Conservation (phyloP, 306 rosid genomes). For the Delonix regia region DNA sequence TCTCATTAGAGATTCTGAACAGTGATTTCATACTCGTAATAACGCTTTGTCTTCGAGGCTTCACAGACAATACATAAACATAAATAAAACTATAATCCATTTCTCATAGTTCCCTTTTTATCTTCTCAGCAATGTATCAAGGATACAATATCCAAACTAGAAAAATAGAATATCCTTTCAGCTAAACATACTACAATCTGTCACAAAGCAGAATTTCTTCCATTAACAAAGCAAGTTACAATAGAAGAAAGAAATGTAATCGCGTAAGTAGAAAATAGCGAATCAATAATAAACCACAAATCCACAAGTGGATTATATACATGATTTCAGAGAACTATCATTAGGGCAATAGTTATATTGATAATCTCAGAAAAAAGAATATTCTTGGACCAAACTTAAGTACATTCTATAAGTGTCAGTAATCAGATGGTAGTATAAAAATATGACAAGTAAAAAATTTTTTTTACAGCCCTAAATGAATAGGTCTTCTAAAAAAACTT, state of each 20-base stretch:
- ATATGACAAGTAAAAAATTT: background rate
- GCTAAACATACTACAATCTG: conserved; percentile 8
- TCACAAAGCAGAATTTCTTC: background rate
- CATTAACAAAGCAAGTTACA: background rate
- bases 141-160: background rate
- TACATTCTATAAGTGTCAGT: no score
- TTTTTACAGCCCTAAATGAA: background rate
- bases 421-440: background rate
- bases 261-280: background rate
- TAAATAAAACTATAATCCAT: background rate
- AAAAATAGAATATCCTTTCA: background rate
- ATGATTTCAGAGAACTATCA: conserved; percentile 21
- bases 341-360: background rate
- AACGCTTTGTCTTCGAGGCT: background rate
- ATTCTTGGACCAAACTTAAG: background rate
- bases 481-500: no score
- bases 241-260: background rate
- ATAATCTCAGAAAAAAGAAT: background rate
- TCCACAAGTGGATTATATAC: conserved; percentile 11
- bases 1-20: background rate
- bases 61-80: background rate
- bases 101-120: background rate
- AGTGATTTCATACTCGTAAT: background rate
- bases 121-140: background rate
- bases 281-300: conserved; percentile 6